Conservation (phyloP, 441 rosid species). For the Pelargonium fulgidum region DNA sequence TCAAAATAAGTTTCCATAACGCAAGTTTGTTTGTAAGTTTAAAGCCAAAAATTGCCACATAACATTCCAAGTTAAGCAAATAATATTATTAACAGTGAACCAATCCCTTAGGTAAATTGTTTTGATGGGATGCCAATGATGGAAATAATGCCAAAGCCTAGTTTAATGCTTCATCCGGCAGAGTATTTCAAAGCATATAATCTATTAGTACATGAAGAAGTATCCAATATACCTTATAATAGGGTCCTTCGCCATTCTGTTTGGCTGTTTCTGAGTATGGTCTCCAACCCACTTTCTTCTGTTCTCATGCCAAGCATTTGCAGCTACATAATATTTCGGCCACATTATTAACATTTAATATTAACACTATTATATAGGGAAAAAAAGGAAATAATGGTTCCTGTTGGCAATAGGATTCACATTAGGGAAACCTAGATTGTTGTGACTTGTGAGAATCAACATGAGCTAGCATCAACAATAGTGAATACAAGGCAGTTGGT, state of each 20-base stretch:
- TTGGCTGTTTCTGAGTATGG: slow-evolving; percentile 32
- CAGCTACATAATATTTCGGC: slow-evolving; percentile 41
- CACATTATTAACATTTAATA: not conserved
- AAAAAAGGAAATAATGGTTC: not conserved
- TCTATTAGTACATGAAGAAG: slow-evolving; percentile 7
- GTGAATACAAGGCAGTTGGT: not conserved
- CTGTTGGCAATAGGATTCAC: not conserved
- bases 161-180: not conserved
- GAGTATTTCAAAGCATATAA: not conserved
- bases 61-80: not conserved
- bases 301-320: slow-evolving; percentile 60
- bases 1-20: too few species aligned
- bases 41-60: too few species aligned
- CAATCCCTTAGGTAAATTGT: not conserved
- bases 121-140: not conserved
- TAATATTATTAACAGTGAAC: not conserved
- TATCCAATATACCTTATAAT: slow-evolving; percentile 54
- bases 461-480: not conserved
- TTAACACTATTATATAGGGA: not conserved
- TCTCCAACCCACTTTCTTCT: slow-evolving; percentile 79
- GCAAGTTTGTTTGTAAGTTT: too few species aligned
- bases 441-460: not conserved
- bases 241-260: slow-evolving; percentile 48
- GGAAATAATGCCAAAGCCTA: not conserved
- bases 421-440: not conserved